Evolutionary conservation across 2,329 filamentous ascomycete genomes (phyloP).

Genomic region (Akanthomyces lecanii): DNA sequence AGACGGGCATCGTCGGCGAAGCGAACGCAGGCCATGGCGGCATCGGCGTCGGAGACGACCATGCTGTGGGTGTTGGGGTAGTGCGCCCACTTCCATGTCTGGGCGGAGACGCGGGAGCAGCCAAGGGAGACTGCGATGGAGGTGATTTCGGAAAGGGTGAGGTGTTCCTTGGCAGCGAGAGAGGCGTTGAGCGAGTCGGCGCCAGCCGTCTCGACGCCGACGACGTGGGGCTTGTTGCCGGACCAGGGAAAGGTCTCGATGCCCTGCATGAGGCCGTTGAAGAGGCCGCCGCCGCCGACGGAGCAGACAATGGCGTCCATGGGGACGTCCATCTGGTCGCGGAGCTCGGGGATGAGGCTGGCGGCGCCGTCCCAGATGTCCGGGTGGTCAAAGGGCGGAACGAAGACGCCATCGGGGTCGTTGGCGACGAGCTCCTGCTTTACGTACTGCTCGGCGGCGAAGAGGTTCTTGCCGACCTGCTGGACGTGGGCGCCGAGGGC

Average conservation of each 20-base stretch:
- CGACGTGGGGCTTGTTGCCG: conserved; percentile 43
- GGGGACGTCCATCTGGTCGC: conserved; percentile 37
- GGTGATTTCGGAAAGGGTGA: conserved; percentile 67
- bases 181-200: conserved; percentile 66
- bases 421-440: conserved; percentile 51
- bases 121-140: conserved; percentile 72
- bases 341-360: conserved; percentile 52
- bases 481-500: conserved; percentile 66
- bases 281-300: conserved; percentile 75
- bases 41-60: conserved; percentile 55
- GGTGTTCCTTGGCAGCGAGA: conserved; percentile 50
- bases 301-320: conserved; percentile 71
- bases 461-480: conserved; percentile 63
- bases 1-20: conserved; percentile 79
- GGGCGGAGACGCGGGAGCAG: conserved; percentile 63
- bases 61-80: conserved; percentile 35
- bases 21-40: conserved; percentile 69
- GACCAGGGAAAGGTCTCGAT: conserved; percentile 46
- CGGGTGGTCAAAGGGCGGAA: conserved; percentile 66
- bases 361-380: conserved; percentile 64
- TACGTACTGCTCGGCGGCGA: conserved; percentile 65
- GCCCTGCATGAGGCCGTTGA: conserved; percentile 71
- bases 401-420: conserved; percentile 56
- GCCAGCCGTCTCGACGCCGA: conserved; percentile 73
- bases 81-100: conserved; percentile 62